Evolutionary conservation across 2,329 filamentous ascomycete genomes (phyloP), one percentile per base, ranked within the genome.

Genomic region (Sarocladium brachiariae): DNA sequence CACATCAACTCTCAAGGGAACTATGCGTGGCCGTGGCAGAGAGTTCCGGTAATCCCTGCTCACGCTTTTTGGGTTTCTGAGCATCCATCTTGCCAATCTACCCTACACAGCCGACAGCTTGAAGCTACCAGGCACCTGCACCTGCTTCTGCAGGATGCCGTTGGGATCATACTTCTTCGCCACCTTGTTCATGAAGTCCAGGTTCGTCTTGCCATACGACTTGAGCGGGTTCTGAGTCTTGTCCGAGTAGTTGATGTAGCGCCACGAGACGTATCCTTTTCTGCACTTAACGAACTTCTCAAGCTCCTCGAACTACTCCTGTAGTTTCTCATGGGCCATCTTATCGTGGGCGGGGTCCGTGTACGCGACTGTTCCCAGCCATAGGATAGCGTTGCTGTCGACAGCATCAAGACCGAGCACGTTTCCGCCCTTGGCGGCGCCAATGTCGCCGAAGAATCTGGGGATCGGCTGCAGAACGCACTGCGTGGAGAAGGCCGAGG

Each of bases 221-320:
- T 50, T 48, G 14, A 72, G 55, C 0, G 67, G 63, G 41, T 67
- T 57, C 56, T 73, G 69, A 23, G 57, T 60, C 4, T 55, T 51
- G 30, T 65, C 61, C 2, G 68, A 69, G 41, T 75, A 74, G 56
- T 74, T 73, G 31, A 73, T 58, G 54, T 71, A 75, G 23, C 34
- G 27, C 34, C 24, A 35, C 14, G 75, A 77, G 55, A 77, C 76
- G 52, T 67, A 7, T 72, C 77, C 56, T 13, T 19, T 24, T 56
- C 76, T 37, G 76, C 76, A 52, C 62, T 76, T 13, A 74, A 74
- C 1, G 74, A 78, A 31, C 3, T 9, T 30, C 19, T 50, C 24
- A 19, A 18, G 31, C 35, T 31, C 39, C 25, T 38, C 37, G 43
- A 41, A 23, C 30, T 19, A 19, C 23, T 25, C 10, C 9, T 8